Evolutionary conservation across 2,329 filamentous ascomycete species (phyloP), one percentile per base, ranked within the genome.

Genomic region (Herpotrichia juniperi): DNA sequence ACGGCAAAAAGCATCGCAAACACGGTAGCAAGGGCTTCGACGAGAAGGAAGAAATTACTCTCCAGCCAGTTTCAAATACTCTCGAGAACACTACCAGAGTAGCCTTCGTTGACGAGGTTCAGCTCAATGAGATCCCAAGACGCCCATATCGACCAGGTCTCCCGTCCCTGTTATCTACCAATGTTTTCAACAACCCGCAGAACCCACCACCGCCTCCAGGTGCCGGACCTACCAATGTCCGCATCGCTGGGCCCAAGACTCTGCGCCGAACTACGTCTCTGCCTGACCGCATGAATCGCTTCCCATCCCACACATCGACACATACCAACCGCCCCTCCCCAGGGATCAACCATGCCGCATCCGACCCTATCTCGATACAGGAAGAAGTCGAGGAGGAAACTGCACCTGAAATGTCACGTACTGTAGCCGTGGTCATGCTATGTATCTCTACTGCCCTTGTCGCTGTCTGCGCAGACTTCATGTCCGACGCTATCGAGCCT

Each of bases 401-500:
- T 9, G 58, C 66, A 28, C 71, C 65, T 4, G 59, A 65, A n/a
- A 83, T 85, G 80, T 85, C 83, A 12, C 79, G 81, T 40, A 85
- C 82, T 21, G 78, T 81, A 1, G 81, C 83, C 9, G 73, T 84
- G 21, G 76, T 84, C 49, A 77, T 85, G 68, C 72, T 85, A 22
- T 65, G 84, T 17, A 65, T 81, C 48, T 81, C 80, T 3, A 85
- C 82, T 2, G 81, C 69, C 12, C 73, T 85, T 2, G 82, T 85
- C 14, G 88, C 89, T 34, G 73, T 83, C 37, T 84, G 82, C 58
- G 82, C 82, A 43, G 90, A 93, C 69, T 91, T 88, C 75, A 84
- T 93, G 74, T 89, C 91, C 24, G 83, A 85, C 57, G 85, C 87
- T 31, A 93, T 93, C 59, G 84, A 89, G 46, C 80, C 79, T 5